Evolutionary conservation across 139 green algal genomes (phyloP), one percentile per base, ranked within the genome.

Genomic region (Coccomyxa sp.): DNA sequence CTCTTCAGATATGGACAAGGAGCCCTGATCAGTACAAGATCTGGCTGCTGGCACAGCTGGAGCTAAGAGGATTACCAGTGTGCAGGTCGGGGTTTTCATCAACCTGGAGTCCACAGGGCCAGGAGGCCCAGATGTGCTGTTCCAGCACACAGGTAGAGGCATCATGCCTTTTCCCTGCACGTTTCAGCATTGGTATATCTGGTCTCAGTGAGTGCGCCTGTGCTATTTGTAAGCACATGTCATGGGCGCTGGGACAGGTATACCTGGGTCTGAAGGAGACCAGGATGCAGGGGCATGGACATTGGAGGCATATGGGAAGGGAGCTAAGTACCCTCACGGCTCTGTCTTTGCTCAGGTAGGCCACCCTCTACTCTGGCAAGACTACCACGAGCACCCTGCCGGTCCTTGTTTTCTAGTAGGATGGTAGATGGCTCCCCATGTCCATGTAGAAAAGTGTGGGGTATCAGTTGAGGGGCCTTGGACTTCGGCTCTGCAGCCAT

Each of bases 81-180:
- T 16, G 58, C 16, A 70, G 37, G n/a, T 86, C 37, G 79, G 79
- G 50, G 73, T 27, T 8, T 94, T 95, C 80, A 89, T 95, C n/a
- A 95, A 95, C 40, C 79, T 95, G 24, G 91, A 95, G 80, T 86
- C 84, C 69, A 95, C 90, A 7, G 91, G 91, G 0, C 78, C 81
- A 14, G 86, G 84, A 44, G 91, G 91, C 6, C 85, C 91, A 40
- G 90, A 91, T 64, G 85, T 94, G 29, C 38, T 95, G 22, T 95
- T 95, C 79, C 91, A 95, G 83, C 83, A 89, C 78, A 91, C 64
- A 34, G 64, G 50, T 64, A n/a, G n/a, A 64, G 50, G 3, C 50
- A 64, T 22, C 50, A 4, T 64, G 50, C 22, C 5, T 58, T 64
- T n/a, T n/a, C n/a, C n/a, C n/a, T n/a, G n/a, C n/a, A n/a, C n/a